phyloP scores from a whole-genome alignment of 352 stramenopile genomes.

The Pythium utonaiense region DNA sequence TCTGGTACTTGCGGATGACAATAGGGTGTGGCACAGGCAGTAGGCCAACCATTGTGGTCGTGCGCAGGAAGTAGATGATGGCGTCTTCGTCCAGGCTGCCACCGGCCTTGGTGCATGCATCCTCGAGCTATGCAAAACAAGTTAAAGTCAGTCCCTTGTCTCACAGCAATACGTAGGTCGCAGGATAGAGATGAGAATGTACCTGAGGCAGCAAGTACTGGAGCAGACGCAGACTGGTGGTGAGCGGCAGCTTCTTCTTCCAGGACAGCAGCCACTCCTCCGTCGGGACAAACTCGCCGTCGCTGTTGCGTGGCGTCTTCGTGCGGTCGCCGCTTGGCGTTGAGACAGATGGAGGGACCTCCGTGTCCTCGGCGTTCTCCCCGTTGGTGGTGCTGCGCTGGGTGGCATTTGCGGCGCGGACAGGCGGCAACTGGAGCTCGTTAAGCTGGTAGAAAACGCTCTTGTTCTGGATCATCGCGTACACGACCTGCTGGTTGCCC shows the following conservation, averaged over 20 bases:
- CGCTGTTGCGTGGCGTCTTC: conserved; percentile 35
- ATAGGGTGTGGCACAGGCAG: conserved; percentile 97
- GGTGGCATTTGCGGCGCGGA: conserved; percentile 43
- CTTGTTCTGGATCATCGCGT: conserved; percentile 97
- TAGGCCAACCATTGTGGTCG: conserved; percentile 98
- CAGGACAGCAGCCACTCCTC: conserved; percentile 93
- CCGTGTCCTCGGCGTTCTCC: conserved; percentile 10
- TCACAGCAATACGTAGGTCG: not conserved
- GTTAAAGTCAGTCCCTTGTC: not conserved
- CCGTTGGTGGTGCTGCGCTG: conserved; percentile 4
- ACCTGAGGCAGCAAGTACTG: conserved; percentile 93
- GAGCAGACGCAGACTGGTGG: conserved; percentile 93
- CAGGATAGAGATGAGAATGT: not conserved
- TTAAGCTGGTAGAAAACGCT: conserved; percentile 92
- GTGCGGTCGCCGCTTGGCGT: conserved; percentile 12
- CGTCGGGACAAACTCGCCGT: conserved; percentile 83
- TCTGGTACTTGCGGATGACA: conserved; percentile 98
- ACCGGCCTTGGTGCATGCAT: conserved; percentile 67
- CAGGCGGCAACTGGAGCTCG: conserved; percentile 84
- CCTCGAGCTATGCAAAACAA: conserved; percentile 42
- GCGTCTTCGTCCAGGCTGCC: conserved; percentile 93
- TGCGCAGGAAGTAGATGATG: conserved; percentile 95
- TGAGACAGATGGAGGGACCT: not conserved
- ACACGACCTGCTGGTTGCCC: conserved; percentile 97
- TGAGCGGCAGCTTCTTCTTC: conserved; percentile 94